Evolutionary conservation across 257 asterid genomes (phyloP), one percentile per base, ranked within the genome.

Genomic region (Eucommia ulmoides): DNA sequence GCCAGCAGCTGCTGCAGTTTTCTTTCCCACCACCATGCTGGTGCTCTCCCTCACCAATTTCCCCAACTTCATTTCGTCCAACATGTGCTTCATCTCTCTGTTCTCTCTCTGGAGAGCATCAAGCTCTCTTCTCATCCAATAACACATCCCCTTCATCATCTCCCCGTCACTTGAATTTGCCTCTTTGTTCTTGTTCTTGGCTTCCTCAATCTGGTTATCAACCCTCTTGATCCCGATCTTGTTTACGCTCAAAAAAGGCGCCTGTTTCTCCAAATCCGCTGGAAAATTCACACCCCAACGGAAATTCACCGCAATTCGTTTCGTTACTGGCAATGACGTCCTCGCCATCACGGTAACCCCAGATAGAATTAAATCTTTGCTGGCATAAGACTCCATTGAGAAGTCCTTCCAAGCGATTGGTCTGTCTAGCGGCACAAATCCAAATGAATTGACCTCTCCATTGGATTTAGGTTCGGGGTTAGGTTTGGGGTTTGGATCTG

Each of bases 81-180:
- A 66, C 45, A 61, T 80, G 20, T 54, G 20, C 54, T 73, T 79
- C 92, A 88, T 71, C 63, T 73, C 92, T 45, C 72, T 56, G 58
- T 84, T 84, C 46, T 70, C 88, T 50, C 65, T 73, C 1, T 75
- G 75, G 56, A 81, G 45, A 50, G 20, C 62, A 57, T 77, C 93
- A 76, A 88, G 45, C 66, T 88, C 95, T 41, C 65, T 79, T 45
- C 75, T 80, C 95, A 88, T 84, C 92, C 83, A 81, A 57, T 62
- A 62, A 51, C 80, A 79, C 80, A 74, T 70, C 11, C 86, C 79
- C 60, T 75, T 84, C 35, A 83, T 48, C 63, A 67, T 45, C 55
- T 81, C 88, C 2, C 57, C 3, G 52, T 87, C 84, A 0, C 73
- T 73, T 3, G 3, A n/a, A 45, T 50, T 60, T 1, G 38, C 67